Base-by-base conservation (phyloP, 106 monocot species). In the Apostasia ramifera region DNA sequence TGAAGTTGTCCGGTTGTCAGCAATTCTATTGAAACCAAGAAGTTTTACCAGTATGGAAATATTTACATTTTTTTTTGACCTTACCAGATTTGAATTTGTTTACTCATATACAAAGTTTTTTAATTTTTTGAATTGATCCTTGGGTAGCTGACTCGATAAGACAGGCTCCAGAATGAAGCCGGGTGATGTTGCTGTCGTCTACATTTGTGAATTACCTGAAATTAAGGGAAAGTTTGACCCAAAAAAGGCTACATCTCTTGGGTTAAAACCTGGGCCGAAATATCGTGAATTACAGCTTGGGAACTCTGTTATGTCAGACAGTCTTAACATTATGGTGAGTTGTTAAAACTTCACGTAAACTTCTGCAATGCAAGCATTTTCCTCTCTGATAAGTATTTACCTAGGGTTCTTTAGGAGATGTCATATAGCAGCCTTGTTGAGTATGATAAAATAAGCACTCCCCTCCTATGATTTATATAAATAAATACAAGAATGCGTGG, bases 141-240 rank as follows among this genome's bases (percentile, higher is more conserved):
- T 51, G 48, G 14, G 51, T 10, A 67, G 54, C 39, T 80, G 38
- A 40, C 49, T 45, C 44, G n/a, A 47, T 53, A 65, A 78, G 59
- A 64, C 40, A 61, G 78, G 71, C 59, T 61, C 66, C 47, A 10
- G 6, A 7, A 40, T 79, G 64, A 98, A 83, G 73, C 98, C 90
- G 58, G 90, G 98, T 71, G 93, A 98, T 53, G 63, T 87, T 67
- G 76, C 98, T 50, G 93, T 98, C 8, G 67, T 98, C 8, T 98
- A 98, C 85, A 79, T 68, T 11, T 98, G 98, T 77, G 98, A 98
- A 70, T 65, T 98, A 67, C 81, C 93, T 68, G 98, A 98, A 76
- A 87, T 98, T 57, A 81, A 80, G 66, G 98, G 98, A 59, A 98
- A 98, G 57, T 98, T 98, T 84, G 98, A 98, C 65, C 90, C 87